Conservation (phyloP, 2,329 filamentous ascomycete genomes). For the Curvularia sp. region DNA sequence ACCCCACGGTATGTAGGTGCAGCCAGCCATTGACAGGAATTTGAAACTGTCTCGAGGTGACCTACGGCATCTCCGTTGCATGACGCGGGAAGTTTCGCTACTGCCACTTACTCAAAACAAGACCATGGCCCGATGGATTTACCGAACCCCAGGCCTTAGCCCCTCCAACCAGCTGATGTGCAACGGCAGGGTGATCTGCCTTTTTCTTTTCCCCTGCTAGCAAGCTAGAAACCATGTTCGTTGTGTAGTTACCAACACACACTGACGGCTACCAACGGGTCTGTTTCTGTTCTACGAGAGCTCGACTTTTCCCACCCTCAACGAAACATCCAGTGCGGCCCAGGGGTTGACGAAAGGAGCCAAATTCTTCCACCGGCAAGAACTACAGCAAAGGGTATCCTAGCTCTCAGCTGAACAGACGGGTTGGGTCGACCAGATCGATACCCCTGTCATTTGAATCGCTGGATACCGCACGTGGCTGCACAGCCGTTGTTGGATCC, state of each 20-base stretch:
- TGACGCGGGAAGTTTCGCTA: constrained; percentile 9
- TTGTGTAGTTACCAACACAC: not conserved
- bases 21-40: constrained; percentile 2
- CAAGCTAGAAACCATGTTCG: not conserved
- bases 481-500: constrained; percentile 13
- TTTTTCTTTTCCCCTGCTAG: not conserved
- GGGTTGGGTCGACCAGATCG: constrained; percentile 1
- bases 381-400: not conserved
- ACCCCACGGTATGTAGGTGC: constrained; percentile 7
- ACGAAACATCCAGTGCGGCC: not conserved
- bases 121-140: constrained; percentile 4
- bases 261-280: not conserved
- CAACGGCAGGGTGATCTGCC: not conserved
- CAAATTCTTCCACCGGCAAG: not conserved
- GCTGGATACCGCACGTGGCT: constrained; percentile 14
- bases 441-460: not conserved
- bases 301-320: not conserved
- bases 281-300: not conserved
- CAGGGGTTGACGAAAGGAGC: not conserved
- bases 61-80: constrained; percentile 11
- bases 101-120: constrained; percentile 17
- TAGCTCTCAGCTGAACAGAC: not conserved
- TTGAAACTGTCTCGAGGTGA: constrained; percentile 14
- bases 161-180: not conserved
- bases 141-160: constrained; percentile 1